A percentile compares a stretch with the other conserved stretches of the same genome.
phyloP scores from a whole-genome alignment of 306 rosid species.

The Pyrus bretschneideri region DNA sequence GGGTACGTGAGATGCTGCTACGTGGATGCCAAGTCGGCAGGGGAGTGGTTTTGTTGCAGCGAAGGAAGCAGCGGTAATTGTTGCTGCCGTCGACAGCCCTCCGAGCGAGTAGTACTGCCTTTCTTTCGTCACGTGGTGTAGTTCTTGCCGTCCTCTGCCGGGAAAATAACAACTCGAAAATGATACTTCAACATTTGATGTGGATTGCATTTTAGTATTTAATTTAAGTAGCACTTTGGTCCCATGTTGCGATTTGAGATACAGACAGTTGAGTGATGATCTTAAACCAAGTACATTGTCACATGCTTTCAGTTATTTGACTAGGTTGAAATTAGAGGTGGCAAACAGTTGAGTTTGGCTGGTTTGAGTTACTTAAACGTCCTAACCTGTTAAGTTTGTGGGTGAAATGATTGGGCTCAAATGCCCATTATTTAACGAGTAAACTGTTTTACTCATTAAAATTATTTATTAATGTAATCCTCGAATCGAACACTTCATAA shows the following conservation, averaged over 20 bases:
- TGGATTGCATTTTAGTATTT: neutral
- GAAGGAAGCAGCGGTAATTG: neutral
- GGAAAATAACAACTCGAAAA: neutral
- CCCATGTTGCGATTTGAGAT: neutral
- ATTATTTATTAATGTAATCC: too few species aligned
- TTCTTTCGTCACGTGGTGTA: neutral
- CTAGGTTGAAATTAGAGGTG: too few species aligned
- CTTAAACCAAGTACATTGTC: neutral
- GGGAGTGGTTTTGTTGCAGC: neutral
- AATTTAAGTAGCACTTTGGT: neutral
- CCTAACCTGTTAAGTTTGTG: too few species aligned
- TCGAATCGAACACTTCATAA: too few species aligned
- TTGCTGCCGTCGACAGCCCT: conserved; percentile 4
- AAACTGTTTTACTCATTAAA: too few species aligned
- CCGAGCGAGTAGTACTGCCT: neutral
- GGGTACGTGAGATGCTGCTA: neutral
- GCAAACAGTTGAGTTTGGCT: too few species aligned
- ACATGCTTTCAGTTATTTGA: neutral
- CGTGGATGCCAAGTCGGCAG: conserved; percentile 8
- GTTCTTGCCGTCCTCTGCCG: neutral
- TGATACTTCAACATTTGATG: neutral
- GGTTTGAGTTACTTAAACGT: too few species aligned
- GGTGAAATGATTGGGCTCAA: too few species aligned
- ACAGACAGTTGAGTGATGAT: neutral
- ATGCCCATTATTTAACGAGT: too few species aligned